Evolutionary conservation across 1,284 basidiomycete species (phyloP), one percentile per base, ranked within the genome.

Genomic region (Phylloporus gajari): DNA sequence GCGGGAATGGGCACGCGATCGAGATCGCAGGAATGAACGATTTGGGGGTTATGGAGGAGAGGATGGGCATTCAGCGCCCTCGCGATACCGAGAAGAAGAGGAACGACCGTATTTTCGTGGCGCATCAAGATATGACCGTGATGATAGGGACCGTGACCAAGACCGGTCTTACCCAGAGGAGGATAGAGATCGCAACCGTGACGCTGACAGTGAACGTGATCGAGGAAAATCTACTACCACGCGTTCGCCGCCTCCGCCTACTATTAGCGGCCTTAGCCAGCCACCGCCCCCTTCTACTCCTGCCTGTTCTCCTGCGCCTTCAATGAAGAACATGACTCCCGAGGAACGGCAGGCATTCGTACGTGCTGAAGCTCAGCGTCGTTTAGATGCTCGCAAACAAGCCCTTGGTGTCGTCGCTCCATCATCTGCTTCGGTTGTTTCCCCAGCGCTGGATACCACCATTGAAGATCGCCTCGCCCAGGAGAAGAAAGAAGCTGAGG

Each of bases 401-500:
- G 94, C 94, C 15, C 89, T 99, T 5, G 97, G 98, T 42, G 88
- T 94, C 4, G 86, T 89, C 2, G 83, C 89, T 9, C 84, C 92
- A 5, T 78, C 90, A 0, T 81, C 89, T 5, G 76, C 86, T 7
- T 79, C 88, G 1, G 77, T 85, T 13, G 13, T 70, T 17, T 79
- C 85, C 0, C 82, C 89, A 17, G 84, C 86, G 11, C 85, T 95
- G 3, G 96, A 97, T 81, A 91, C 90, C 21, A 89, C 86, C 68
- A 94, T 97, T 5, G 94, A 95, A 80, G 94, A 95, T 77, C 86
- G 96, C 42, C 87, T 98, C 2, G 92, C 91, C 38, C 88, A 92
- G 77, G 97, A 98, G 81, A 93, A 93, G 84, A 91, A 90, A 80
- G 94, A 96, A 81, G 95, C 94, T 0, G 95, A 96, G 78, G 95